Percentiles rank a stretch among this genome's conserved stretches.
These are phyloP conservation scores for Stagonosporopsis chrysanthemi DNA, from an alignment of 2,329 filamentous ascomycete species.

Conservation along the genomic window DNA sequence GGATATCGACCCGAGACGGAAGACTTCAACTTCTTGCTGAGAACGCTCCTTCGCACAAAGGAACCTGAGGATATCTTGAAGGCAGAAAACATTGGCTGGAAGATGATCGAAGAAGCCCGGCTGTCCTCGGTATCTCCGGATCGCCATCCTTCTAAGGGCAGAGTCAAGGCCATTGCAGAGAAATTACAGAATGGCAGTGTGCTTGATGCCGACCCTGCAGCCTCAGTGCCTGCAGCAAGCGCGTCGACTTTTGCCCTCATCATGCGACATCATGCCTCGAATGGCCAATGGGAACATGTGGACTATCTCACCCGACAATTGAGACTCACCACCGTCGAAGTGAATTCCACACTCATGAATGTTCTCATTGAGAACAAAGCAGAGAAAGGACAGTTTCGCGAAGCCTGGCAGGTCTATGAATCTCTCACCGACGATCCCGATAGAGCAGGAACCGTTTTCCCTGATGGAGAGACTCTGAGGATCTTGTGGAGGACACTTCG, in stretches of 20 bases:
- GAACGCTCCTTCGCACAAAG: constrained; percentile 71
- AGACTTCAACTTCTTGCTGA: constrained; percentile 83
- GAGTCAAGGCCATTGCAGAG: constrained; percentile 8
- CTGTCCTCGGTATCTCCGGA: constrained; percentile 5
- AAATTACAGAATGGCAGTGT: not conserved
- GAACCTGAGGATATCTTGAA: constrained; percentile 30
- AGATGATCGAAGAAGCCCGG: constrained; percentile 42
- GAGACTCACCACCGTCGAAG: constrained; percentile 27
- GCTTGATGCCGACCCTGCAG: constrained; percentile 4
- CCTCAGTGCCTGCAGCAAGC: constrained; percentile 37
- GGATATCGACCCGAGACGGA: constrained; percentile 73
- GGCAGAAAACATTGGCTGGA: constrained; percentile 48
- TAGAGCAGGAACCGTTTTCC: constrained; percentile 33
- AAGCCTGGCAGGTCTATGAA: constrained; percentile 42
- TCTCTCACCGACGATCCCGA: constrained; percentile 32
- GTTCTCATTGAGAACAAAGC: constrained; percentile 42
- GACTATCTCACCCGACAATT: constrained; percentile 42
- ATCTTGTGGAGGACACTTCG: constrained; percentile 46
- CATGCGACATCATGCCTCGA: constrained; percentile 40
- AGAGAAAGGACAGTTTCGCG: constrained; percentile 37
- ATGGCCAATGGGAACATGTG: constrained; percentile 45
- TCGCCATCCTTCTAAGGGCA: not conserved
- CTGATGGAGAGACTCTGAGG: constrained; percentile 39
- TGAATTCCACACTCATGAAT: constrained; percentile 44
- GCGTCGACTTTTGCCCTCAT: constrained; percentile 43